Percentiles rank a stretch among this genome's conserved stretches.
These are phyloP conservation scores for Xylaria sp. DNA, from an alignment of 2,329 filamentous ascomycete genomes.

Conservation along the genomic window DNA sequence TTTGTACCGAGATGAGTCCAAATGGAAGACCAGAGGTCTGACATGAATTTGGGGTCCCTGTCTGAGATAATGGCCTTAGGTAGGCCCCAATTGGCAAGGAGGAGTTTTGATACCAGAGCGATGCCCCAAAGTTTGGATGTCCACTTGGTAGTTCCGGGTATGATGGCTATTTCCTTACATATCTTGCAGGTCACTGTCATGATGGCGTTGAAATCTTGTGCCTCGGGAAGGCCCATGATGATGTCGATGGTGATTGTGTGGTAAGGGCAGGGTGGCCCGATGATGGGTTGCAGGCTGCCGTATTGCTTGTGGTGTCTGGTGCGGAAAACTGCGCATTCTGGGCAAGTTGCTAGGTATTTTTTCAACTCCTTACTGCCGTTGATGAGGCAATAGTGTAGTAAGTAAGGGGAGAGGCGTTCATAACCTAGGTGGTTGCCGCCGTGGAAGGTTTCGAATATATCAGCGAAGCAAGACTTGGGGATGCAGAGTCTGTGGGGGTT, in stretches of 20 bases:
- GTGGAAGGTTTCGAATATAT: not conserved
- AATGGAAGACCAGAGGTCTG: not conserved
- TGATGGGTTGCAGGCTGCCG: constrained; percentile 1
- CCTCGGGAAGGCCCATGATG: not conserved
- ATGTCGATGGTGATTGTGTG: constrained; percentile 1
- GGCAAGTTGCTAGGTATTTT: not conserved
- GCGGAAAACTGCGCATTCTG: not conserved
- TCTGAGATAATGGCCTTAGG: not conserved
- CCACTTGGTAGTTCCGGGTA: not conserved
- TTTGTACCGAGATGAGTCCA: not conserved
- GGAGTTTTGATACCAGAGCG: not conserved
- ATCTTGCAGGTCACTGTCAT: not conserved
- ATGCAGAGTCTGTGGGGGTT: not conserved
- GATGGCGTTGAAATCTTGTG: not conserved
- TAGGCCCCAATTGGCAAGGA: not conserved
- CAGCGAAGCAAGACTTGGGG: not conserved
- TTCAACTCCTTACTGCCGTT: not conserved
- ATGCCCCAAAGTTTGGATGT: not conserved
- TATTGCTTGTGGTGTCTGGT: not conserved
- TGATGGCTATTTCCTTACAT: not conserved
- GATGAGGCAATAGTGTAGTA: not conserved
- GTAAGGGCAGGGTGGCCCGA: not conserved
- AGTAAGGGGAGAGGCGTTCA: not conserved
- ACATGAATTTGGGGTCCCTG: not conserved
- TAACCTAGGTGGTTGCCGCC: not conserved